Conservation (phyloP, 306 rosid genomes). For the Trifolium repens region DNA sequence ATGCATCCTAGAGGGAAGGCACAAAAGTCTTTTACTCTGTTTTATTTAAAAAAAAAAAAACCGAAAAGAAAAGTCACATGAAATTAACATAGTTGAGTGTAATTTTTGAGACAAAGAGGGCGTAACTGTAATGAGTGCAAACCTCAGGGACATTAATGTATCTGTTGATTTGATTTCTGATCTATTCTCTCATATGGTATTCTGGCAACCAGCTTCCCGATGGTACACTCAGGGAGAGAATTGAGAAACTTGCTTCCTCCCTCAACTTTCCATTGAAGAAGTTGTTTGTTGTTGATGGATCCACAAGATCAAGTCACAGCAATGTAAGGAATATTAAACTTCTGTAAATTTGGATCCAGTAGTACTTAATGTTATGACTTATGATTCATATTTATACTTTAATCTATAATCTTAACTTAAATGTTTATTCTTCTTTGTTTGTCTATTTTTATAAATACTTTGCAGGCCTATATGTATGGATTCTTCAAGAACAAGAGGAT, state of each 20-base stretch:
- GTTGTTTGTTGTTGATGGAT: constrained; percentile 95
- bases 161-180: background rate
- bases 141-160: constrained; percentile 1
- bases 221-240: constrained; percentile 88
- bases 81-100: constrained; percentile 14
- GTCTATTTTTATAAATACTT: constrained; percentile 28
- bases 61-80: background rate
- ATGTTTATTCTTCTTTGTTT: constrained; percentile 8
- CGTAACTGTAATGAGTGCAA: background rate
- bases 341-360: constrained; percentile 17
- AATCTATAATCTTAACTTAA: constrained; percentile 7
- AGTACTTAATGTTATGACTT: background rate
- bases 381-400: constrained; percentile 19
- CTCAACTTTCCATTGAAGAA: constrained; percentile 92
- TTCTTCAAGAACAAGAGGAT: constrained; percentile 97
- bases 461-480: constrained; percentile 99
- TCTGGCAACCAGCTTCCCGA: constrained; percentile 76
- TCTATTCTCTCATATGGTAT: constrained; percentile 39
- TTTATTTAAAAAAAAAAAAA: background rate
- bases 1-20: constrained; percentile 14
- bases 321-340: constrained; percentile 70
- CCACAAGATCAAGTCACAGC: constrained; percentile 99
- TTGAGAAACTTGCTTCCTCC: constrained; percentile 88
- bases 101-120: background rate
- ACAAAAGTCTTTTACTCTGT: constrained; percentile 10